Evolutionary conservation across 2,329 filamentous ascomycete species (phyloP).

Genomic region (Cyphellophora attinorum): DNA sequence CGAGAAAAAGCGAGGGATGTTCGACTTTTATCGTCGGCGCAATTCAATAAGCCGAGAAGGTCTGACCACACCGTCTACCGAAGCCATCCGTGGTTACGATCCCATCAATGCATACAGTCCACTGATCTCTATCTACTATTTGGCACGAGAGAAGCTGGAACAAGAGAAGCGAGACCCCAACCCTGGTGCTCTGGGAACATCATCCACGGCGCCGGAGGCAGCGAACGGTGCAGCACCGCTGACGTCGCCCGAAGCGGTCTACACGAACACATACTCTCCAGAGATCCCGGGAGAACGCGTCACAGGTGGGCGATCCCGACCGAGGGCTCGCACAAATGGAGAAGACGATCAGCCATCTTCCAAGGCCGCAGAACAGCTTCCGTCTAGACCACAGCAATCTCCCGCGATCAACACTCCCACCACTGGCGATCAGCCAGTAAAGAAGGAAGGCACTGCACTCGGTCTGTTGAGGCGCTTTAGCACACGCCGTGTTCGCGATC

Average conservation of each 20-base stretch:
- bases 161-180: not conserved
- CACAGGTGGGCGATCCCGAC: slow-evolving; percentile 71
- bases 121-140: slow-evolving; percentile 84
- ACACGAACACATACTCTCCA: slow-evolving; percentile 76
- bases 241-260: slow-evolving; percentile 69
- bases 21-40: slow-evolving; percentile 93
- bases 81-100: slow-evolving; percentile 75
- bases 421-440: slow-evolving; percentile 51
- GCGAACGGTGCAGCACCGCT: slow-evolving; percentile 44
- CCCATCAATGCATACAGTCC: slow-evolving; percentile 90
- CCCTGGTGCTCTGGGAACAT: not conserved
- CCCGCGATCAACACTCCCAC: slow-evolving; percentile 47
- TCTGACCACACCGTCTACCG: slow-evolving; percentile 69
- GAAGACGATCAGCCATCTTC: slow-evolving; percentile 79
- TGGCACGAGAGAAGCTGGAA: slow-evolving; percentile 73
- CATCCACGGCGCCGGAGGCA: not conserved
- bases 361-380: slow-evolving; percentile 21
- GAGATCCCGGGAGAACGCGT: slow-evolving; percentile 85
- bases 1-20: slow-evolving; percentile 85
- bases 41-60: slow-evolving; percentile 89
- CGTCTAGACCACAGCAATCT: slow-evolving; percentile 22
- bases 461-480: slow-evolving; percentile 83
- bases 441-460: slow-evolving; percentile 79
- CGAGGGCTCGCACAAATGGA: slow-evolving; percentile 82
- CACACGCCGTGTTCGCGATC: slow-evolving; percentile 63